Percentiles rank a stretch among this genome's conserved stretches.
Evolutionary conservation across 805 yeast genomes (phyloP).

Genomic region (Blastobotrys americana): DNA sequence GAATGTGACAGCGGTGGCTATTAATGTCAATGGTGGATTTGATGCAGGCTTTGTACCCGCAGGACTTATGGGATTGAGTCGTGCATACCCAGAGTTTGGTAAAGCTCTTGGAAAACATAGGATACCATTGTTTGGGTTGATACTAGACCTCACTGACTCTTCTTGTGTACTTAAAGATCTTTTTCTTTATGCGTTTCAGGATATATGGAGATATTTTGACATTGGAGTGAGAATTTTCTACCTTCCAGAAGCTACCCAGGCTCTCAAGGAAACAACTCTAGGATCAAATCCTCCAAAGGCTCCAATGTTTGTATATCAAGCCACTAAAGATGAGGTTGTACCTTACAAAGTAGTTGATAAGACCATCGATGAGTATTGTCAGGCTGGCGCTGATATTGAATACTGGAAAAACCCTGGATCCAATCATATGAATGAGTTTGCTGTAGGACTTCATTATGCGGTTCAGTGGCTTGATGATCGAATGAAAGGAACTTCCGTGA

Average conservation of each 20-base stretch:
- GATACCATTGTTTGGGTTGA: slow-evolving; percentile 4
- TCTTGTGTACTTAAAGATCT: slow-evolving; percentile 18
- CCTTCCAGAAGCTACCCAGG: slow-evolving; percentile 8
- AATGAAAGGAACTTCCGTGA: slow-evolving; percentile 3
- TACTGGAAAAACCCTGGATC: not conserved
- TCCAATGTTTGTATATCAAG: slow-evolving; percentile 22
- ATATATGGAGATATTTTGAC: slow-evolving; percentile 18
- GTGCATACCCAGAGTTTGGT: slow-evolving; percentile 18
- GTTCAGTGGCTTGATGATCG: slow-evolving; percentile 4
- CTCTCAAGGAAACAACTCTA: slow-evolving; percentile 15
- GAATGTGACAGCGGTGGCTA: slow-evolving; percentile 14
- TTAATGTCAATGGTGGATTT: slow-evolving; percentile 15
- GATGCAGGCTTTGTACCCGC: slow-evolving; percentile 22
- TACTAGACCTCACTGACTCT: slow-evolving; percentile 4
- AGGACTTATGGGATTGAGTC: slow-evolving; percentile 21
- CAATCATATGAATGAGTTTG: slow-evolving; percentile 1
- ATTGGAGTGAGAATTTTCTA: slow-evolving; percentile 17
- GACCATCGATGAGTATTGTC: slow-evolving; percentile 12
- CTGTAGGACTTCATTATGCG: slow-evolving; percentile 2
- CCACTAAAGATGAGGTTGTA: slow-evolving; percentile 20
- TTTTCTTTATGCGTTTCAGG: slow-evolving; percentile 11
- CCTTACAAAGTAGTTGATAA: slow-evolving; percentile 4
- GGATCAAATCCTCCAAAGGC: slow-evolving; percentile 15
- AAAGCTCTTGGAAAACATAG: slow-evolving; percentile 8
- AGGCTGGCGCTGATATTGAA: slow-evolving; percentile 1